Evolutionary conservation across 768 basidiomycete genomes (phyloP).

Genomic region (Ramaria sp.): DNA sequence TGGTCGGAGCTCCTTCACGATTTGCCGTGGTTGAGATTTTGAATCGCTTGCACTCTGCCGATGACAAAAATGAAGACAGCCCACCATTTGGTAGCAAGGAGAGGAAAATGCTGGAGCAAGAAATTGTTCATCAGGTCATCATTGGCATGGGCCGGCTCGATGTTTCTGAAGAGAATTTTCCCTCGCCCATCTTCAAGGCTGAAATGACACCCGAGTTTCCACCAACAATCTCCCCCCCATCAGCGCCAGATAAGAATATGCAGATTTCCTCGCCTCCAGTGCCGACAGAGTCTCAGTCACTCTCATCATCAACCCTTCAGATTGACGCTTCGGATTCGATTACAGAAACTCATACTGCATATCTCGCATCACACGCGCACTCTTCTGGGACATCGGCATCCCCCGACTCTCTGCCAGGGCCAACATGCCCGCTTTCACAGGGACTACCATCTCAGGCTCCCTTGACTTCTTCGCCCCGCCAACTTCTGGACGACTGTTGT

Average conservation of each 20-base stretch:
- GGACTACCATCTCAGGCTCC: not conserved
- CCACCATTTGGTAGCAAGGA: constrained; percentile 42
- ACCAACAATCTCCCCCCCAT: not conserved
- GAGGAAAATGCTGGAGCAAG: constrained; percentile 60
- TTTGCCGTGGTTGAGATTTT: constrained; percentile 72
- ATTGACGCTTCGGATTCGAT: not conserved
- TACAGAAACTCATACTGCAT: not conserved
- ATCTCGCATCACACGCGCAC: not conserved
- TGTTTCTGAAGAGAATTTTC: constrained; percentile 2
- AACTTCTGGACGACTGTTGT: not conserved
- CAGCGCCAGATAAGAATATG: not conserved
- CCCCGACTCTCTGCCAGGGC: not conserved
- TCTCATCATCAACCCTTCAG: not conserved
- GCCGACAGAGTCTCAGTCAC: constrained; percentile 3
- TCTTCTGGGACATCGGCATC: not conserved
- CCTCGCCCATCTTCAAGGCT: not conserved
- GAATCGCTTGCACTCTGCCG: constrained; percentile 49
- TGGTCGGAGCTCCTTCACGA: constrained; percentile 64
- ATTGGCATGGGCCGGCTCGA: constrained; percentile 82
- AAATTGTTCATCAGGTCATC: constrained; percentile 78
- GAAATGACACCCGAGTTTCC: not conserved
- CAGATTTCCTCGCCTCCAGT: not conserved
- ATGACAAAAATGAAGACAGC: constrained; percentile 32
- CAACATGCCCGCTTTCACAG: not conserved
- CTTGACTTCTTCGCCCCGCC: not conserved